Evolutionary conservation across 139 green algal genomes (phyloP), one percentile per base, ranked within the genome.

Genomic region (Coccomyxa sp.): DNA sequence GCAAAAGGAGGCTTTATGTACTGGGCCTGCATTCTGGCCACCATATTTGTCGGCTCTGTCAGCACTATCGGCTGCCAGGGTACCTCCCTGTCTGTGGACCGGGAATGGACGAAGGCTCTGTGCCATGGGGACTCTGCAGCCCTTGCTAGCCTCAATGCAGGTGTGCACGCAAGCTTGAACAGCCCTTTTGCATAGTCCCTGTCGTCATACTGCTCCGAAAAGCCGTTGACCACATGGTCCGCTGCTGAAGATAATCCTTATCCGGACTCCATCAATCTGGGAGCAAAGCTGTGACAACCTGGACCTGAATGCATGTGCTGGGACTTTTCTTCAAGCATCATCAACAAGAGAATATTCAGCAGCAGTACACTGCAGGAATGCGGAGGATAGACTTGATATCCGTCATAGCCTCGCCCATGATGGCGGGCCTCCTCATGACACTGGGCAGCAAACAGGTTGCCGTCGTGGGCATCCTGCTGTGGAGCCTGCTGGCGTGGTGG

Each of bases 381-480:
- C 84, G 90, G 8, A 85, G 88, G 0, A 95, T 97, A 71, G 93
- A 97, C 78, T 83, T 97, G 68, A 85, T 73, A 0, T 94, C 83
- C 73, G 82, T 92, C 55, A 89, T 97, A 64, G 68, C 86, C 7
- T 86, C 86, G 0, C 93, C 93, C 33, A 80, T 93, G 8, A 70
- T 75, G 0, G 84, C 86, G 7, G 94, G 93, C 7, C 75, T 92
- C 29, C 50, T 95, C n/a, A 93, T 97, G 89, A 89, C 91, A 10
- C 83, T 70, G 35, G 75, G 29, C 16, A 78, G 79, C 24, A 81
- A 76, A 27, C 44, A 74, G 0, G 37, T 39, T 0, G 84, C 88
- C 7, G 79, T 89, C 33, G 24, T 85, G 5, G 75, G 69, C 10
- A 86, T 94, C 38, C 55, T 78, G 8, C 73, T 75, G 27, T 97